phyloP scores from a whole-genome alignment of 345 rosid genomes.

The Gossypium longicalyx region DNA sequence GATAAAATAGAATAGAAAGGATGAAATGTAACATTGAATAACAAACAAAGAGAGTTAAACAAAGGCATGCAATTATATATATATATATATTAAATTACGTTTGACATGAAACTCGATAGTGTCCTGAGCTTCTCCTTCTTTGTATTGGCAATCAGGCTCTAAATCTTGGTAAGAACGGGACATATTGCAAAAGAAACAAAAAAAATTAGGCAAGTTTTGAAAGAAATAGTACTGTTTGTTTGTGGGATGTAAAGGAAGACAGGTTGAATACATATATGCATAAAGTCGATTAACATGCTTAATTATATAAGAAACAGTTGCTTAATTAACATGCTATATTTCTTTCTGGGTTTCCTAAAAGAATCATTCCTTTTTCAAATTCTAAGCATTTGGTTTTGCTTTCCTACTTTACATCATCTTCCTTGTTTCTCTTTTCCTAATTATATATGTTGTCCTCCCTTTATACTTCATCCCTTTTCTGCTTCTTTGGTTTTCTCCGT shows the following conservation, averaged over 20 bases:
- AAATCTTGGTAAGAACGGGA: constrained; percentile 30
- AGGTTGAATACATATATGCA: not conserved
- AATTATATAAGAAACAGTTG: not conserved
- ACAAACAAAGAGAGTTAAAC: too few species aligned
- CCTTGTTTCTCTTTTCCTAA: not conserved
- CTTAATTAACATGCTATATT: not conserved
- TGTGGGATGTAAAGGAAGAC: not conserved
- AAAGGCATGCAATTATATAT: not conserved
- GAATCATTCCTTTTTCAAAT: constrained; percentile 9
- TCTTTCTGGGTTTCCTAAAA: constrained; percentile 5
- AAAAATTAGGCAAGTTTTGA: not conserved
- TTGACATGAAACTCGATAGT: constrained; percentile 35
- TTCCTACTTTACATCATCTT: not conserved
- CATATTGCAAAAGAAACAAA: not conserved
- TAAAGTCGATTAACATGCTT: not conserved
- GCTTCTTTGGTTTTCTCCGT: not conserved
- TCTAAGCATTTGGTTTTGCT: not conserved
- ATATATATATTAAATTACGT: not conserved
- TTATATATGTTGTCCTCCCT: not conserved
- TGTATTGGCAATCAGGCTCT: constrained; percentile 52
- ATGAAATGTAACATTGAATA: not conserved
- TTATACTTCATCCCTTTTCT: not conserved
- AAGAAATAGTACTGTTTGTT: not conserved
- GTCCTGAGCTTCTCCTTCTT: constrained; percentile 24
- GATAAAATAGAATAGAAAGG: not conserved